Conservation (phyloP, 2,329 filamentous ascomycete species). For the Aspergillus novofumigatus region DNA sequence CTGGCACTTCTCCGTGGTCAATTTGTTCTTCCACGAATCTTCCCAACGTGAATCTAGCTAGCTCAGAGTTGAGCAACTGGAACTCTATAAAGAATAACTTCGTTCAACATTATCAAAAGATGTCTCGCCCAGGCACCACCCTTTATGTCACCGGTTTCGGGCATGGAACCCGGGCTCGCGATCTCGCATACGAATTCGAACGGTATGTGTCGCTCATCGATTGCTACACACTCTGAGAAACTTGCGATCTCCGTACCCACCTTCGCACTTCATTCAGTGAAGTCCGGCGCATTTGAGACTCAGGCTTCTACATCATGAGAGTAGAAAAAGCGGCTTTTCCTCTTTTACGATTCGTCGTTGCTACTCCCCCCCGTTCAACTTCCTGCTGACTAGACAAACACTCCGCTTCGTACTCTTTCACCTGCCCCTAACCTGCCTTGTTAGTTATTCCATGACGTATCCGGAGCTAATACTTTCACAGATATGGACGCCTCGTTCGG, state of each 20-base stretch:
- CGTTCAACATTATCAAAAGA: conserved; percentile 34
- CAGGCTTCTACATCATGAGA: background rate
- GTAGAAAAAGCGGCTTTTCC: conserved; percentile 11
- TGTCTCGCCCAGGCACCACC: conserved; percentile 91
- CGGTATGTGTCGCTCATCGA: conserved; percentile 75
- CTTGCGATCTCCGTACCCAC: conserved; percentile 28
- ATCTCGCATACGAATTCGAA: conserved; percentile 99
- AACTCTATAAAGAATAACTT: background rate
- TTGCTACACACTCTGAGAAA: conserved; percentile 40
- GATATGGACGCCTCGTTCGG: conserved; percentile 94
- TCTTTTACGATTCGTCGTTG: conserved; percentile 2
- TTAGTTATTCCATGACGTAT: conserved; percentile 9
- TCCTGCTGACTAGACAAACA: conserved; percentile 2
- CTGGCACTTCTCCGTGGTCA: background rate
- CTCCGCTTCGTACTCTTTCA: conserved; percentile 3
- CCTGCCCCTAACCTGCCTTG: background rate
- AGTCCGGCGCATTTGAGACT: conserved; percentile 18
- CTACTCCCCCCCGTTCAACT: background rate
- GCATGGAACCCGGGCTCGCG: conserved; percentile 95
- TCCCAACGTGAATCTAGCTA: background rate
- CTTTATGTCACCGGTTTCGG: conserved; percentile 99
- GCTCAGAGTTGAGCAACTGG: background rate
- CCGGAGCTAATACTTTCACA: conserved; percentile 48
- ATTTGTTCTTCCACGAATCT: background rate
- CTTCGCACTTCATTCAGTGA: conserved; percentile 35